Percentiles rank a stretch among this genome's conserved stretches.
Evolutionary conservation across 345 rosid species (phyloP).

Genomic region (Linum trigynum): DNA sequence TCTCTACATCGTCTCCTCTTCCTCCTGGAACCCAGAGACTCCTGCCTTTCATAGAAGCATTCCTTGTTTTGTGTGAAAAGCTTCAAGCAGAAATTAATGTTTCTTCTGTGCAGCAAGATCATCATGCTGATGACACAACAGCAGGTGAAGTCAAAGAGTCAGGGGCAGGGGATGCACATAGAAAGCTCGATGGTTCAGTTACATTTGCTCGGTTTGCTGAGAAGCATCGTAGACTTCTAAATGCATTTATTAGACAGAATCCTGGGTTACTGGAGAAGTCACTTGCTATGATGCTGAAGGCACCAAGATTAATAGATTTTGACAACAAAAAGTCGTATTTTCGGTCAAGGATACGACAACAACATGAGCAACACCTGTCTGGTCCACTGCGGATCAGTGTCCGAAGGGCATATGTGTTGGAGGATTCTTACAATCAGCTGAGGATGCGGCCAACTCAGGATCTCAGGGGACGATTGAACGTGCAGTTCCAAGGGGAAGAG

Average conservation of each 20-base stretch:
- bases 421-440: slow-evolving; percentile 95
- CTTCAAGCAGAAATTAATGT: slow-evolving; percentile 41
- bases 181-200: slow-evolving; percentile 60
- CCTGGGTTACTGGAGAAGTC: slow-evolving; percentile 83
- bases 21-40: slow-evolving; percentile 93
- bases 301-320: slow-evolving; percentile 84
- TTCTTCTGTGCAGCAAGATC: slow-evolving; percentile 54
- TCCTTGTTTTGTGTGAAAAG: slow-evolving; percentile 90
- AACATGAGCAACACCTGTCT: slow-evolving; percentile 77
- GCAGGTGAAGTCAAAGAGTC: slow-evolving; percentile 82
- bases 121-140: slow-evolving; percentile 35
- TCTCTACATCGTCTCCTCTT: slow-evolving; percentile 54
- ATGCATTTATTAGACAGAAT: slow-evolving; percentile 85
- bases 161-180: slow-evolving; percentile 50
- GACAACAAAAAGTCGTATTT: slow-evolving; percentile 93
- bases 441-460: slow-evolving; percentile 86
- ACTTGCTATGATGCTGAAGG: slow-evolving; percentile 86
- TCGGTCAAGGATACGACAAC: slow-evolving; percentile 85
- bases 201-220: slow-evolving; percentile 85
- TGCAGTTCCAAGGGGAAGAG: slow-evolving; percentile 97
- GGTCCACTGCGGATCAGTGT: slow-evolving; percentile 89
- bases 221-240: slow-evolving; percentile 84
- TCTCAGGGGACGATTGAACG: slow-evolving; percentile 83
- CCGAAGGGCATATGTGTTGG: slow-evolving; percentile 85
- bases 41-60: slow-evolving; percentile 89